phyloP scores from a whole-genome alignment of 2,329 filamentous ascomycete genomes.

The Venturiaceae sp. region DNA sequence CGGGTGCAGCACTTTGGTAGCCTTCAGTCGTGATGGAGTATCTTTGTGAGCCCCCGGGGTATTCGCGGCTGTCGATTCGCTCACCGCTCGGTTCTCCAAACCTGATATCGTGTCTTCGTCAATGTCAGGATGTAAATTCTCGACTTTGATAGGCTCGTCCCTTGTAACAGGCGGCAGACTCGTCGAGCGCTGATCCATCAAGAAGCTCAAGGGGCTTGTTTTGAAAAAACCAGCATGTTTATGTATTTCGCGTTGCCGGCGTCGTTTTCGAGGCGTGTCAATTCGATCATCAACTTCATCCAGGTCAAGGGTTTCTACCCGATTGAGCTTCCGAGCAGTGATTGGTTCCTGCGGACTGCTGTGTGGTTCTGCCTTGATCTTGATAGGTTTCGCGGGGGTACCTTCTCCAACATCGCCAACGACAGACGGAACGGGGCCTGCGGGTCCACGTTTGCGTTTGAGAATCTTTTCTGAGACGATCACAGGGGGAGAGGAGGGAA shows the following conservation, averaged over 20 bases:
- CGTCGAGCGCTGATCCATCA: background rate
- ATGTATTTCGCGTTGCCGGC: background rate
- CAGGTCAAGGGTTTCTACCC: constrained; percentile 34
- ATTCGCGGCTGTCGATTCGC: background rate
- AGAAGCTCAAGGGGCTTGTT: background rate
- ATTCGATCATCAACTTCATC: constrained; percentile 24
- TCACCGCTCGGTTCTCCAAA: background rate
- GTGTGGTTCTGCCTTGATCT: background rate
- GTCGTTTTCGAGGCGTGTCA: constrained; percentile 22
- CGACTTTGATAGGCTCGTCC: background rate
- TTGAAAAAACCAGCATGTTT: background rate
- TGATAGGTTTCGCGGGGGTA: background rate
- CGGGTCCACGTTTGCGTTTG: background rate
- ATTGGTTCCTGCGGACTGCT: background rate
- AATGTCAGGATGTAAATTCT: background rate
- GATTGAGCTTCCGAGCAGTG: constrained; percentile 11
- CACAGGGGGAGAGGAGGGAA: background rate
- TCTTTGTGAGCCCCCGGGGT: background rate
- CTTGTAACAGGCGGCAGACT: background rate
- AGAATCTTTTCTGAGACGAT: background rate
- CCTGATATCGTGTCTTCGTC: background rate
- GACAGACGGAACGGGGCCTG: background rate
- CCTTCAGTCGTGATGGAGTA: constrained; percentile 5
- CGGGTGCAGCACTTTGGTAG: constrained; percentile 11
- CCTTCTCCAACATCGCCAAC: background rate